phyloP scores from a whole-genome alignment of 176 grass and related monocot genomes.

The Typha latifolia region DNA sequence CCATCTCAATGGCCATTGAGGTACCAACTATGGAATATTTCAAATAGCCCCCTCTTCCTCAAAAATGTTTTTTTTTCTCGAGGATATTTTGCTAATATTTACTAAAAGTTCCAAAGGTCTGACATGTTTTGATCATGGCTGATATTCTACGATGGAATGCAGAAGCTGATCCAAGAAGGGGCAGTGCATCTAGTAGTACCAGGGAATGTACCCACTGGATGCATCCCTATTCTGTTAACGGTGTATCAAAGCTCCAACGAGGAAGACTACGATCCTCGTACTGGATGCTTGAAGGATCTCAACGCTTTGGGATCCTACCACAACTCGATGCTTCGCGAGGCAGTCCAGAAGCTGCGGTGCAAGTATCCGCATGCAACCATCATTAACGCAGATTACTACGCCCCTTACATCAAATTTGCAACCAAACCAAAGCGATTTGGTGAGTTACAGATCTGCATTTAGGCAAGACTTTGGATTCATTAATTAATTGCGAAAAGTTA shows the following conservation, averaged over 20 bases:
- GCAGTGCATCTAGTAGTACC: constrained; percentile 56
- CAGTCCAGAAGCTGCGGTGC: constrained; percentile 34
- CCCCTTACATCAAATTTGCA: constrained; percentile 41
- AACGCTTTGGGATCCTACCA: constrained; percentile 52
- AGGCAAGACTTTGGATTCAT: too few species aligned
- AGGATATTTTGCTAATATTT: too few species aligned
- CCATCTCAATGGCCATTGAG: constrained; percentile 39
- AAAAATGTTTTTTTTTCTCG: too few species aligned
- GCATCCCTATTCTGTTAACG: constrained; percentile 62
- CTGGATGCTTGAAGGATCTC: constrained; percentile 64
- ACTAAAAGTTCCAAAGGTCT: too few species aligned
- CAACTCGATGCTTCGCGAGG: constrained; percentile 49
- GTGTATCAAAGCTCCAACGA: constrained; percentile 35
- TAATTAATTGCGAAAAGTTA: too few species aligned
- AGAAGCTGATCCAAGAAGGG: constrained; percentile 47
- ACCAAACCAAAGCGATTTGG: constrained; percentile 49
- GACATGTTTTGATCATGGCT: too few species aligned
- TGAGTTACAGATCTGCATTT: constrained; percentile 9
- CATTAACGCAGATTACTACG: constrained; percentile 83
- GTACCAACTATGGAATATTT: neutral
- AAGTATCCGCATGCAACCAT: constrained; percentile 31
- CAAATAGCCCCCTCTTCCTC: too few species aligned
- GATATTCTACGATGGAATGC: neutral
- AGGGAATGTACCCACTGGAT: constrained; percentile 61
- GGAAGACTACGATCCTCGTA: constrained; percentile 39